Evolutionary conservation across 2,329 filamentous ascomycete species (phyloP).

Genomic region (Fusarium concolor): DNA sequence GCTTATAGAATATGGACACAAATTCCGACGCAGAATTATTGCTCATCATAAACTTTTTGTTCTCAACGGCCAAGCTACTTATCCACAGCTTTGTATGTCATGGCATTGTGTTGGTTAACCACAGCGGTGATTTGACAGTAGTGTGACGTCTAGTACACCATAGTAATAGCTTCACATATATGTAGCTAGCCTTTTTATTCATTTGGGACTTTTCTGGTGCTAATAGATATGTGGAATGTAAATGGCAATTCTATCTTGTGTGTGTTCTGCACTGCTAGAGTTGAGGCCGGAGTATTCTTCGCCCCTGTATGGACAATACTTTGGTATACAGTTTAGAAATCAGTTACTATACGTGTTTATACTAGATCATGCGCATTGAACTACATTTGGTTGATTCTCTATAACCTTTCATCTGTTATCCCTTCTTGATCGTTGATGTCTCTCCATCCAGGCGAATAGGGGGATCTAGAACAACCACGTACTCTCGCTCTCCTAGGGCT

Average conservation of each 20-base stretch:
- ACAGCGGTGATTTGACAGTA: too few species aligned
- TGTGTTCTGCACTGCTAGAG: too few species aligned
- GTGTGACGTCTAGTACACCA: too few species aligned
- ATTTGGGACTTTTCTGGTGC: not conserved
- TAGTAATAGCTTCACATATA: not conserved
- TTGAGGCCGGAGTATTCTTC: not conserved
- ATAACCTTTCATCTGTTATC: not conserved
- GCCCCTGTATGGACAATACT: not conserved
- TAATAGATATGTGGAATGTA: not conserved
- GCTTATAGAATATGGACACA: not conserved
- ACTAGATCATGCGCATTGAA: too few species aligned
- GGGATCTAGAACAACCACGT: not conserved
- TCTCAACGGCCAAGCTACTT: too few species aligned
- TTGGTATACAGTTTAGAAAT: not conserved
- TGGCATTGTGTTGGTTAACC: not conserved
- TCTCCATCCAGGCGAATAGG: not conserved
- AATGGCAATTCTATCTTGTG: not conserved
- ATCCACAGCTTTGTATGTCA: too few species aligned
- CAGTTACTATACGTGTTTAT: not conserved
- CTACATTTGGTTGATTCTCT: too few species aligned
- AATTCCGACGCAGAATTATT: not conserved
- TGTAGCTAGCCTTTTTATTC: not conserved
- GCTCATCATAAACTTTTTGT: too few species aligned
- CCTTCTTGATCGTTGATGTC: not conserved
- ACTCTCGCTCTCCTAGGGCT: not conserved